Evolutionary conservation across 176 grass and related monocot species (phyloP), one percentile per base, ranked within the genome.

Genomic region (Avena insularis): DNA sequence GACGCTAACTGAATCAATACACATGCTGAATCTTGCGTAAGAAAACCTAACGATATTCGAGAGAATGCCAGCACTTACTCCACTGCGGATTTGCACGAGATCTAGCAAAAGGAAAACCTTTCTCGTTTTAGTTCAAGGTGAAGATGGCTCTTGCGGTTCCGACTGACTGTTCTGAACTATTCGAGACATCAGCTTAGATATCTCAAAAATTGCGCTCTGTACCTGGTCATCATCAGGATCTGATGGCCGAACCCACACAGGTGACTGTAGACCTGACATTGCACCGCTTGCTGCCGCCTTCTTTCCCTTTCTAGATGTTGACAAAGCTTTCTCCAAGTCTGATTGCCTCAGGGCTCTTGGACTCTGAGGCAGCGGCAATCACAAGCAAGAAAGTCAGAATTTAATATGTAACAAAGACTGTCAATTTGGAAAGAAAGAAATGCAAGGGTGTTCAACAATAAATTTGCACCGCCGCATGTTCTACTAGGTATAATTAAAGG

Each of bases 181-280:
- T 86, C 87, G 91, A 75, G 94, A 96, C 92, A 99, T 94, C 84
- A 99, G 83, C 87, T 93, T 97, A 88, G 97, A 94, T 85, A 99
- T 91, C 97, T 96, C 97, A 79, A 90, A 91, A 55, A 99, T 96
- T 55, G 97, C 90, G 51, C 91, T 94, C 46, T 91, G 92, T 77
- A 99, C 92, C 82, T 99, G 94, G 25, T 93, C 90, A 27, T 96
- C 92, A 33, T 99, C 94, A 46, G 90, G 83, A 51, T 99, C 97
- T 25, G 90, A 78, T 0, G 89, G 87, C 53, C 78, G 85, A 63
- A 87, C 75, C 94, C 92, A 94, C 56, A 90, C 82, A 55, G 92
- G 86, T 74, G 92, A 88, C 54, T 89, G 90, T 9, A 87, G 36
- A 12, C 80, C 88, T 0, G 80, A 81, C 15, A 62, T 14, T 4